Conservation (phyloP, 139 green algal genomes). For the Volvox africanus region DNA sequence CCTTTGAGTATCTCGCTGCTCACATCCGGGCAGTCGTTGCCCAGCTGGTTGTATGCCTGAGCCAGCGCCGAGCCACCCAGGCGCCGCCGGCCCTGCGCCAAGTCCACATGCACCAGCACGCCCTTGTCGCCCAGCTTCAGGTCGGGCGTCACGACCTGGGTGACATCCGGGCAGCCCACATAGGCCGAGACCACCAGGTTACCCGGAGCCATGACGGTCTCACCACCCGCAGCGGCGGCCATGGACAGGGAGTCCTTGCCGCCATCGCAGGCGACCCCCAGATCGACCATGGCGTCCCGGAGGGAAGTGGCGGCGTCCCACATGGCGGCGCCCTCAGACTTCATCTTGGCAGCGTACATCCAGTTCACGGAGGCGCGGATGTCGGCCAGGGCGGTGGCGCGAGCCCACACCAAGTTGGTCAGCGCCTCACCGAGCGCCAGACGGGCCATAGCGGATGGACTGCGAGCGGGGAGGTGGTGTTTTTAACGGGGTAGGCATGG, state of each 20-base stretch:
- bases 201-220: constrained; percentile 96
- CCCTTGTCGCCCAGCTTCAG: constrained; percentile 81
- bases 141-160: constrained; percentile 79
- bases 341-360: constrained; percentile 99
- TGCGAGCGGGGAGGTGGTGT: background rate
- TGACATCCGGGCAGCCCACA: constrained; percentile 96
- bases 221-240: constrained; percentile 87
- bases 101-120: constrained; percentile 93
- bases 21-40: constrained; percentile 90
- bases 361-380: constrained; percentile 98
- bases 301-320: constrained; percentile 92
- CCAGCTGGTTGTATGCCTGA: constrained; percentile 79
- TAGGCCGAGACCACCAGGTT: constrained; percentile 97
- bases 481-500: background rate
- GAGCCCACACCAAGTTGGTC: constrained; percentile 94
- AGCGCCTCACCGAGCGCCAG: constrained; percentile 95
- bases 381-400: constrained; percentile 84
- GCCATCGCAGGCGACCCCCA: constrained; percentile 95
- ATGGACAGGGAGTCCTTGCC: constrained; percentile 99
- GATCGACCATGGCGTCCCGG: constrained; percentile 86
- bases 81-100: constrained; percentile 75
- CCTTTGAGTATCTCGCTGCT: constrained; percentile 73
- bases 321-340: constrained; percentile 94
- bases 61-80: constrained; percentile 94
- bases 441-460: constrained; percentile 92